These are phyloP conservation scores for Scenedesmus sp. DNA, from an alignment of 163 green algal species.

Conservation along the genomic window DNA sequence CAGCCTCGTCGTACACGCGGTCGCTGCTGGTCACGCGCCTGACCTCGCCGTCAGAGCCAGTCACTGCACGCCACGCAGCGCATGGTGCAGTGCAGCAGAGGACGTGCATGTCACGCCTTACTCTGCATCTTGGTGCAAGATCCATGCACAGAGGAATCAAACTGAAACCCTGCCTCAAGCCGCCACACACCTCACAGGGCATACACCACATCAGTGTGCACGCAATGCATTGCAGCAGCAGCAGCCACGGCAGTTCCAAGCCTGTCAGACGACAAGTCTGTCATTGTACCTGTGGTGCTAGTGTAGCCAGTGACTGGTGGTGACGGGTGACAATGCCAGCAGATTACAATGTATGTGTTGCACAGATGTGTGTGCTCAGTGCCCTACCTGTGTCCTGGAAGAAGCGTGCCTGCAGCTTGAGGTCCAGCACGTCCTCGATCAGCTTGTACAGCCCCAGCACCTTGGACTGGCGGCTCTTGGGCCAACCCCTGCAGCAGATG, in stretches of 20 bases:
- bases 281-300: too few relatives aligned
- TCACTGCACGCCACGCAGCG: background rate
- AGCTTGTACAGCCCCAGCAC: constrained; percentile 37
- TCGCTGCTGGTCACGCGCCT: background rate
- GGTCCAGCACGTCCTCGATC: constrained; percentile 8
- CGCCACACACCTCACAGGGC: too few relatives aligned
- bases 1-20: background rate
- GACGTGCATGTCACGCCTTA: too few relatives aligned
- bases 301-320: too few relatives aligned
- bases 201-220: too few relatives aligned
- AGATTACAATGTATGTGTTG: too few relatives aligned
- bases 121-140: background rate
- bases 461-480: background rate
- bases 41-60: background rate
- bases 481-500: background rate
- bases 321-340: too few relatives aligned
- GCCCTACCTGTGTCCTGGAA: constrained; percentile 21
- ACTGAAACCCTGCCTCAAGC: too few relatives aligned
- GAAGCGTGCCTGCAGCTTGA: constrained; percentile 38
- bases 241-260: too few relatives aligned
- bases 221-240: background rate
- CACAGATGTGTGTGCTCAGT: too few relatives aligned
- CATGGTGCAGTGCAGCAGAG: background rate
- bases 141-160: too few relatives aligned
- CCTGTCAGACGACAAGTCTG: too few relatives aligned